Base-by-base conservation (phyloP, 441 rosid species). In the Pelargonium exstipulatum region DNA sequence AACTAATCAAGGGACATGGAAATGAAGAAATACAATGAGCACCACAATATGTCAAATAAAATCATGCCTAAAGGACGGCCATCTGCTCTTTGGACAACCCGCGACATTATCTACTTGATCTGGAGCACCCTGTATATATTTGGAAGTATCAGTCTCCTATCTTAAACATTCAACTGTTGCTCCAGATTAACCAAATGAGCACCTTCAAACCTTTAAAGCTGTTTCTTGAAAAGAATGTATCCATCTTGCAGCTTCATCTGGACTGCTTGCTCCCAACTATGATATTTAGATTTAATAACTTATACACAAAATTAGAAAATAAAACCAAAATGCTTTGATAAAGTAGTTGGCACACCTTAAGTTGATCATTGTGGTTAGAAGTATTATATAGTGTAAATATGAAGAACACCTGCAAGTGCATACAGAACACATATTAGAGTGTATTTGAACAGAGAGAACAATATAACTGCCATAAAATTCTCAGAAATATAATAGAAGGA, bases 221-320 rank as follows among this genome's bases (percentile, higher is more conserved):
- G 87, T 83, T 74, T 91, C 90, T 77, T 90, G 88, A 48, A 94
- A 82, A 22, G 84, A 83, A 78, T 83, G 95, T 75, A 94, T 94
- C 99, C 99, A 94, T 79, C 84, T 86, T 58, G 96, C 99, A 72
- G 97, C 99, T 83, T 91, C 99, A 72, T 94, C 96, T 49, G 99
- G 92, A 75, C 99, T 86, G 77, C 90, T 85, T 74, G 99, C 97
- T 86, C 99, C 99, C 78, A 94, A 76, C 99, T 94, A 81, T 64
- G 74, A 75, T 58, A 75, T 76, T 71, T 65, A 74, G 70, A 80
- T 73, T 73, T 65, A 71, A 62, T 60, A 72, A 70, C 74, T 80
- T 75, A 83, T 76, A 74, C 58, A 75, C 42, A 26, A 74, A 80
- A 78, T 62, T 35, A 64, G 62, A 13, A 63, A 42, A 76, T 65